These are phyloP conservation scores for Cutaneotrichosporon sp. DNA, from an alignment of 1,284 basidiomycete species.

Conservation along the genomic window DNA sequence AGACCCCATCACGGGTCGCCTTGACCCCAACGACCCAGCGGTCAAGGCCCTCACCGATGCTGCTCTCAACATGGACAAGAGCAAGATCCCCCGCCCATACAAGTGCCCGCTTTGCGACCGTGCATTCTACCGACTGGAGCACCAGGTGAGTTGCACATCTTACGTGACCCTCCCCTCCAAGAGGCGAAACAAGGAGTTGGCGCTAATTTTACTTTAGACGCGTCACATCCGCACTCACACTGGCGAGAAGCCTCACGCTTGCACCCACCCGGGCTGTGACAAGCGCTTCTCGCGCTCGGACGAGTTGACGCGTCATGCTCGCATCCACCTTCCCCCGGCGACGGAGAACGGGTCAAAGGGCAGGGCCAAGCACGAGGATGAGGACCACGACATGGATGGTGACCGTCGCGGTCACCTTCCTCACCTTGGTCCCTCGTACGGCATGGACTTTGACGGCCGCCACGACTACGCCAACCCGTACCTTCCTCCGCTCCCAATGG, in stretches of 20 bases:
- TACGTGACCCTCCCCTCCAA: neutral
- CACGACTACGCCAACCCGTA: slow-evolving; percentile 43
- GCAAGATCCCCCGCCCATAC: slow-evolving; percentile 74
- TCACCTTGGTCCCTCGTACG: slow-evolving; percentile 50
- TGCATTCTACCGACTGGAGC: slow-evolving; percentile 87
- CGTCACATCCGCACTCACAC: slow-evolving; percentile 98
- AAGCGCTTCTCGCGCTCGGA: slow-evolving; percentile 97
- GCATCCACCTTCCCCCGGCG: slow-evolving; percentile 71
- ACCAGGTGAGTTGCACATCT: slow-evolving; percentile 66
- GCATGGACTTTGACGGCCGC: slow-evolving; percentile 48
- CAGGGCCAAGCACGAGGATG: slow-evolving; percentile 5
- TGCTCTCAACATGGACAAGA: slow-evolving; percentile 56
- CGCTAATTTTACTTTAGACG: slow-evolving; percentile 62
- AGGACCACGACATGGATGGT: slow-evolving; percentile 41
- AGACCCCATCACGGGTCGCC: slow-evolving; percentile 54
- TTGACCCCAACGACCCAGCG: slow-evolving; percentile 55
- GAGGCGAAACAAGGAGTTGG: neutral
- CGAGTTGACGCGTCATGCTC: slow-evolving; percentile 92
- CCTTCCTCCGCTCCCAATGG: slow-evolving; percentile 36
- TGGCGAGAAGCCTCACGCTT: slow-evolving; percentile 94
- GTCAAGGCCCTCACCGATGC: slow-evolving; percentile 55
- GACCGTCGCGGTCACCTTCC: slow-evolving; percentile 40
- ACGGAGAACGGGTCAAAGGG: slow-evolving; percentile 31
- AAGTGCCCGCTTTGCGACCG: slow-evolving; percentile 92
- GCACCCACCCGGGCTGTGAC: slow-evolving; percentile 92